phyloP scores from a whole-genome alignment of 495 filamentous ascomycete species.

The Xylaria grammica region DNA sequence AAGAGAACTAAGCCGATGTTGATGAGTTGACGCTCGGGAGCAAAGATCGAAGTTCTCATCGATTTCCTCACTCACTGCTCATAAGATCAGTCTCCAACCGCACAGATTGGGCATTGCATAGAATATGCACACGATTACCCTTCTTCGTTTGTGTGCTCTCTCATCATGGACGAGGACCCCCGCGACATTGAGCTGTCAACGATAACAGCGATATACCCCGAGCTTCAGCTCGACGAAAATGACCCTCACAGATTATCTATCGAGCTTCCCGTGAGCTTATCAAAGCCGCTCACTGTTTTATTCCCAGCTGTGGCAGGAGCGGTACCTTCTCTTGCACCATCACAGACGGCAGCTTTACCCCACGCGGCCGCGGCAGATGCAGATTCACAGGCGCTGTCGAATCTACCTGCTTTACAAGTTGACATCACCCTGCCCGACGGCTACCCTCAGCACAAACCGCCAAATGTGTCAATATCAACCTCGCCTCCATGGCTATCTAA shows the following conservation, averaged over 20 bases:
- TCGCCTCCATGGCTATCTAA: slow-evolving; percentile 72
- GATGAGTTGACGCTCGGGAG: not conserved
- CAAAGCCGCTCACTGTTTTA: slow-evolving; percentile 67
- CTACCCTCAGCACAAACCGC: slow-evolving; percentile 75
- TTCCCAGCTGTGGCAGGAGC: slow-evolving; percentile 65
- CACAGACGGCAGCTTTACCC: slow-evolving; percentile 24
- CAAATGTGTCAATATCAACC: slow-evolving; percentile 68
- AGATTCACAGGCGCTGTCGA: slow-evolving; percentile 68
- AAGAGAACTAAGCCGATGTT: not conserved
- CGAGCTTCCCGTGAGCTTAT: slow-evolving; percentile 74
- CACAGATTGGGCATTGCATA: not conserved
- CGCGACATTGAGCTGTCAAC: slow-evolving; percentile 80
- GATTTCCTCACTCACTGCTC: not conserved
- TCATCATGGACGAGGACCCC: slow-evolving; percentile 59
- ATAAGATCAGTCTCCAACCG: not conserved
- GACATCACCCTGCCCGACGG: slow-evolving; percentile 70
- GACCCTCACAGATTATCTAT: slow-evolving; percentile 70
- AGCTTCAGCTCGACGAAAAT: slow-evolving; percentile 67
- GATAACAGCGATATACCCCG: slow-evolving; percentile 88
- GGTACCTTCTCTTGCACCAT: slow-evolving; percentile 26
- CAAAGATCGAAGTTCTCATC: not conserved
- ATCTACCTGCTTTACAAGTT: slow-evolving; percentile 78
- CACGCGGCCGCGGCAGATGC: slow-evolving; percentile 23
- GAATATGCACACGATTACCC: slow-evolving; percentile 30
- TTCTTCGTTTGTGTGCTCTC: slow-evolving; percentile 21